Conservation (phyloP, 2,329 filamentous ascomycete species). For the Fusarium falciforme region DNA sequence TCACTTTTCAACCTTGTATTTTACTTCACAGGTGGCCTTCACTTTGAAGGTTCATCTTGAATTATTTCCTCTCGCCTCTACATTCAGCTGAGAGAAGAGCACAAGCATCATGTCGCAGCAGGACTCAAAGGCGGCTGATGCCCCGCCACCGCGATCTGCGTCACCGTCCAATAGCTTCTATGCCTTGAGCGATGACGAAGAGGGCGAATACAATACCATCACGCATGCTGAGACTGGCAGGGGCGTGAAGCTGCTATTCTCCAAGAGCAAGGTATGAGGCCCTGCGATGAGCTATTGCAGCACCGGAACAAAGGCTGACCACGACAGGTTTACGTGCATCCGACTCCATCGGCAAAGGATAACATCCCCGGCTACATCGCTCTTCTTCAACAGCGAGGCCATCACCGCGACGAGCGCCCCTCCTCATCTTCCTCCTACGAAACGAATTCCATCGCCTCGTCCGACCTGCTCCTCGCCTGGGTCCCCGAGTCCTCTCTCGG, state of each 20-base stretch:
- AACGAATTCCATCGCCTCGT: constrained; percentile 63
- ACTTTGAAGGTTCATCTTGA: neutral
- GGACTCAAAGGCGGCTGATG: constrained; percentile 34
- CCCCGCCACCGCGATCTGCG: constrained; percentile 51
- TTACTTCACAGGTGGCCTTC: neutral
- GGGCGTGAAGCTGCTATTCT: constrained; percentile 93
- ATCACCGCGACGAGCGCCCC: constrained; percentile 54
- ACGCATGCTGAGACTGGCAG: constrained; percentile 79
- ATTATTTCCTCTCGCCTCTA: neutral
- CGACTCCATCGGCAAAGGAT: constrained; percentile 91
- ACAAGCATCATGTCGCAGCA: constrained; percentile 36
- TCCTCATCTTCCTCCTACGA: constrained; percentile 46
- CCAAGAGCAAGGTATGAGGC: constrained; percentile 88
- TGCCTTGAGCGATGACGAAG: constrained; percentile 95
- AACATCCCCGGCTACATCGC: constrained; percentile 96
- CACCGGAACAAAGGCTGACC: constrained; percentile 18
- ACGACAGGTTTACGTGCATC: constrained; percentile 90
- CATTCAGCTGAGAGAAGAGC: neutral
- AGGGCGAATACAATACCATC: constrained; percentile 94
- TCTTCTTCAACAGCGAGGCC: constrained; percentile 86
- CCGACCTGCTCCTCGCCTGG: constrained; percentile 91
- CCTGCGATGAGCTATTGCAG: neutral
- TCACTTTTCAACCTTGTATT: neutral
- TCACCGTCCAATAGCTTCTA: constrained; percentile 93
- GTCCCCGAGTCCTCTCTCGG: constrained; percentile 89